These are phyloP conservation scores for Sonneratia alba DNA, from an alignment of 345 rosid genomes.

Conservation along the genomic window DNA sequence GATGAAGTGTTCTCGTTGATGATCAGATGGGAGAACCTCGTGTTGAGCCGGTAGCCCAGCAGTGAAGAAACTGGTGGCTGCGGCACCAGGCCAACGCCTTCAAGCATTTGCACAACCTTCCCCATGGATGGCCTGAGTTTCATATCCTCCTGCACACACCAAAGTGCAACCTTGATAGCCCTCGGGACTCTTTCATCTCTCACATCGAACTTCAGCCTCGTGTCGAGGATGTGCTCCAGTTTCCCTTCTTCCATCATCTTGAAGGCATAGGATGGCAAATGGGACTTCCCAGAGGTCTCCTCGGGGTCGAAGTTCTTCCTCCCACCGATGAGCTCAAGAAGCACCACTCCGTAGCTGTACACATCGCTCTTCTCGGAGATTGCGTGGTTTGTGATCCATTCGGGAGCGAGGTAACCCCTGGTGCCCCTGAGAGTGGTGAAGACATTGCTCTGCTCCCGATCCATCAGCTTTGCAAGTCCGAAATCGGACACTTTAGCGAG, in stretches of 20 bases:
- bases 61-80: conserved; percentile 59
- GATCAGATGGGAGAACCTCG: conserved; percentile 30
- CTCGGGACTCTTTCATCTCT: conserved; percentile 38
- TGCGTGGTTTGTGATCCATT: conserved; percentile 89
- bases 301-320: conserved; percentile 62
- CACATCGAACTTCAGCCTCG: conserved; percentile 31
- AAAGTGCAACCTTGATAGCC: conserved; percentile 66
- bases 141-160: conserved; percentile 97
- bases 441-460: conserved; percentile 83
- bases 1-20: conserved; percentile 69
- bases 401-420: conserved; percentile 88
- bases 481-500: conserved; percentile 90
- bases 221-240: conserved; percentile 54
- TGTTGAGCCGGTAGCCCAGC: conserved; percentile 45
- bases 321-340: conserved; percentile 81
- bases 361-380: conserved; percentile 42
- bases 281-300: conserved; percentile 62
- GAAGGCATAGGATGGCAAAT: conserved; percentile 80
- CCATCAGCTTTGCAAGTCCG: conserved; percentile 88
- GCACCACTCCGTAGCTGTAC: conserved; percentile 75
- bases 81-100: conserved; percentile 56
- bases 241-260: conserved; percentile 91
- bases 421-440: conserved; percentile 35
- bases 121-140: conserved; percentile 64
- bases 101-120: conserved; percentile 92